phyloP scores from a whole-genome alignment of 352 stramenopile species.

The Phytophthora multivora region DNA sequence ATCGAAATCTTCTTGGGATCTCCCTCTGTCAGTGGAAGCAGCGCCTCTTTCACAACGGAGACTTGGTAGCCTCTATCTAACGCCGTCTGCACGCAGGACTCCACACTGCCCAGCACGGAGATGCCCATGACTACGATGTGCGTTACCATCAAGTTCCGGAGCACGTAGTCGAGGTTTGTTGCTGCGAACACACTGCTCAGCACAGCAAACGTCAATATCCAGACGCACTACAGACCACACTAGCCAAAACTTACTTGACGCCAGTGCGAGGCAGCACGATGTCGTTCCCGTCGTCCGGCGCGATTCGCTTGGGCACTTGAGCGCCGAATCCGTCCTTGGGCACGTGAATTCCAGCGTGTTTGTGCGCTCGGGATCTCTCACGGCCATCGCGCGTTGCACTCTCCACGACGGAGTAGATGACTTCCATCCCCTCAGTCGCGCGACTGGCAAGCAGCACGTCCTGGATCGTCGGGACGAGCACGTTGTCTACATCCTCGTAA shows the following conservation, averaged over 20 bases:
- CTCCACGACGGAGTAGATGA: conserved; percentile 92
- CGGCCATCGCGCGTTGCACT: conserved; percentile 82
- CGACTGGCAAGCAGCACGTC: conserved; percentile 63
- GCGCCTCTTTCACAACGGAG: conserved; percentile 81
- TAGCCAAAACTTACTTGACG: conserved; percentile 56
- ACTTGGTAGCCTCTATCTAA: conserved; percentile 90
- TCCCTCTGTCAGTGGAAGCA: conserved; percentile 26
- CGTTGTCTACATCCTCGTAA: conserved; percentile 57
- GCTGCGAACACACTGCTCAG: conserved; percentile 75
- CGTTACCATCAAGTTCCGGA: conserved; percentile 86
- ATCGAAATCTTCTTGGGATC: conserved; percentile 10
- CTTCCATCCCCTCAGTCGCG: conserved; percentile 62
- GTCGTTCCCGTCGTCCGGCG: conserved; percentile 60
- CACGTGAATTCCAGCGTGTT: conserved; percentile 83
- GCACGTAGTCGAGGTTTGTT: conserved; percentile 90
- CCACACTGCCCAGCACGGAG: conserved; percentile 82
- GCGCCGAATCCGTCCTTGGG: conserved; percentile 71
- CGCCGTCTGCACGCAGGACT: conserved; percentile 80
- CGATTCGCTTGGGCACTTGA: conserved; percentile 59
- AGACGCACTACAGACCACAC: neutral
- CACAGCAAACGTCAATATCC: conserved; percentile 3
- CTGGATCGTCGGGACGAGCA: conserved; percentile 63
- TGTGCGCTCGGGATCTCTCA: conserved; percentile 86
- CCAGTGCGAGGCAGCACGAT: conserved; percentile 86
- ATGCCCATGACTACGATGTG: conserved; percentile 89